Conservation (phyloP, 768 basidiomycete genomes). For the Myochromella boudieri region DNA sequence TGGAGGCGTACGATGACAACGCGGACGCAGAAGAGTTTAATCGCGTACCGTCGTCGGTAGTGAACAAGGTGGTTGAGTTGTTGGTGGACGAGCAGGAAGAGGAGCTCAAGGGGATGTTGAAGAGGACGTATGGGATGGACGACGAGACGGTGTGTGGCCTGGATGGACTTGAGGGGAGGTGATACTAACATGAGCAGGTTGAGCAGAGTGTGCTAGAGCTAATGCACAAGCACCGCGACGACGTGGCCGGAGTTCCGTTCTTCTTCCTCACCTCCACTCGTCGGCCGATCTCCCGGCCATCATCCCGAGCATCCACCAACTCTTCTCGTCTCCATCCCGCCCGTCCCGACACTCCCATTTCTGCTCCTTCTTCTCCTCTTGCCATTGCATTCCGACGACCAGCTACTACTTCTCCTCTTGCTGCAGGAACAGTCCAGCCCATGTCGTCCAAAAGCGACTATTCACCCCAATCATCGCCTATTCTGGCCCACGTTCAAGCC, state of each 20-base stretch:
- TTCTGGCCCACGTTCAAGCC: slow-evolving; percentile 54
- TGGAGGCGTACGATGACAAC: slow-evolving; percentile 58
- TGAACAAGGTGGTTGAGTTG: slow-evolving; percentile 69
- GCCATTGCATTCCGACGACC: slow-evolving; percentile 73
- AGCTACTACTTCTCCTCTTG: slow-evolving; percentile 74
- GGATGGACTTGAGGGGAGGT: no score
- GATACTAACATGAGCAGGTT: no score
- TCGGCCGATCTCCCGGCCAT: slow-evolving; percentile 77
- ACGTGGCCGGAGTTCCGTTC: slow-evolving; percentile 79
- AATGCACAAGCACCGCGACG: slow-evolving; percentile 94
- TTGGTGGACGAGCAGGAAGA: slow-evolving; percentile 87
- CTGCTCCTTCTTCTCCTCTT: slow-evolving; percentile 77
- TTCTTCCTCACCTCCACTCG: slow-evolving; percentile 79
- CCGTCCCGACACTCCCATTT: slow-evolving; percentile 75
- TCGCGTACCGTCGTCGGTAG: slow-evolving; percentile 57
- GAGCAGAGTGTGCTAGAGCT: slow-evolving; percentile 90
- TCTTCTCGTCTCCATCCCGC: slow-evolving; percentile 59
- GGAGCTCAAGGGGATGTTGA: slow-evolving; percentile 74
- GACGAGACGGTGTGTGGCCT: slow-evolving; percentile 58
- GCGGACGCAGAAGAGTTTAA: slow-evolving; percentile 50
- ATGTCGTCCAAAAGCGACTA: slow-evolving; percentile 55
- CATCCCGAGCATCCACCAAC: slow-evolving; percentile 70
- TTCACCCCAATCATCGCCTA: slow-evolving; percentile 69
- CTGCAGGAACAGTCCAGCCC: slow-evolving; percentile 44
- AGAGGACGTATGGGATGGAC: slow-evolving; percentile 66